phyloP scores from a whole-genome alignment of 768 basidiomycete genomes.

The Mycena alexandri region DNA sequence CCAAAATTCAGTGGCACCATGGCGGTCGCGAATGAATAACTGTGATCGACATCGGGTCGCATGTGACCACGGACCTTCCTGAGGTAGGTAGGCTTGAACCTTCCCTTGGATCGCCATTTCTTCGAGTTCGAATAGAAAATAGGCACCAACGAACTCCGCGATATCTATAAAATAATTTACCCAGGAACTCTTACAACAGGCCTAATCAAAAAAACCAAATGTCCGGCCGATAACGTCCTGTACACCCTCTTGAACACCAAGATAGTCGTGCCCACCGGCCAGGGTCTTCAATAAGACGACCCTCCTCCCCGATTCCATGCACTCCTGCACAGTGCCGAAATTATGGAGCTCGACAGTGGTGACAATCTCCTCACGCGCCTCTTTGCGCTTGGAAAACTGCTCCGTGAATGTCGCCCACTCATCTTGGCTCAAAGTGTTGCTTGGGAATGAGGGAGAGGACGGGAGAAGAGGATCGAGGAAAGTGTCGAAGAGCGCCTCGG shows the following conservation, averaged over 20 bases:
- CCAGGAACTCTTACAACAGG: too few relatives aligned
- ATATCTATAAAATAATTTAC: too few relatives aligned
- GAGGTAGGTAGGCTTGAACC: too few relatives aligned
- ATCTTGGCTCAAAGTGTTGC: conserved; percentile 50
- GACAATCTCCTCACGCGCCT: conserved; percentile 60
- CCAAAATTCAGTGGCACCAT: too few relatives aligned
- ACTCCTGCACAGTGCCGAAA: conserved; percentile 68
- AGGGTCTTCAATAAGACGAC: conserved; percentile 72
- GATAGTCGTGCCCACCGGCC: conserved; percentile 72
- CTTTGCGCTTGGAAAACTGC: conserved; percentile 55
- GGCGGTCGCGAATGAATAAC: too few relatives aligned
- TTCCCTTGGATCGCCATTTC: too few relatives aligned
- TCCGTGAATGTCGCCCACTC: conserved; percentile 60
- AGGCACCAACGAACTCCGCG: too few relatives aligned
- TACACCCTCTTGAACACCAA: conserved; percentile 78
- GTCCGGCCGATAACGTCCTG: conserved; percentile 69
- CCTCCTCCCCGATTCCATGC: conserved; percentile 57
- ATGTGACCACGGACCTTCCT: too few relatives aligned
- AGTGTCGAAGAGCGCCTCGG: conserved; percentile 73
- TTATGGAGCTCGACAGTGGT: conserved; percentile 57
- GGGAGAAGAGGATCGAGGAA: conserved; percentile 77
- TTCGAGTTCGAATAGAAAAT: too few relatives aligned
- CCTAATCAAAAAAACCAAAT: conserved; percentile 44
- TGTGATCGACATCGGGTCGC: too few relatives aligned
- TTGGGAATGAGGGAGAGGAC: conserved; percentile 50